Evolutionary conservation across 2,329 filamentous ascomycete genomes (phyloP).

Genomic region (Ceratocystis cacaofunesta): DNA sequence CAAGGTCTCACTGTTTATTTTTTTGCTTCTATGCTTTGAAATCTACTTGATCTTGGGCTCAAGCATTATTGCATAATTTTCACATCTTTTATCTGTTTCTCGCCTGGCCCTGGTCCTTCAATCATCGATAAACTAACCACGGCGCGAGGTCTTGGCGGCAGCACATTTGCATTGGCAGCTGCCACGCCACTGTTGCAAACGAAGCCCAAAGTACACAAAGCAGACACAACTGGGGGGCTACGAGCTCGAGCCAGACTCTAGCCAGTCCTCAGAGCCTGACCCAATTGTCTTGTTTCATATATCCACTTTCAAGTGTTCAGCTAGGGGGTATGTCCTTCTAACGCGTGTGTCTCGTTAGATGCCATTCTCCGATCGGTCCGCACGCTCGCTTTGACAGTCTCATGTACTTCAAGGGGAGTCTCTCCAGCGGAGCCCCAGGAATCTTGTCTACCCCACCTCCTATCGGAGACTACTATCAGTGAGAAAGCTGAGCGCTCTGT

Average conservation of each 20-base stretch:
- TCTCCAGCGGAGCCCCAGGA: slow-evolving; percentile 37
- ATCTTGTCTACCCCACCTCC: slow-evolving; percentile 42
- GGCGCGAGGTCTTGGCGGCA: not conserved
- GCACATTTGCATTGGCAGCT: not conserved
- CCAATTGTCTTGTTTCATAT: not conserved
- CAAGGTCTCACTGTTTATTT: too few relatives aligned
- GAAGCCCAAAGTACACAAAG: not conserved
- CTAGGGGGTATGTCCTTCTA: not conserved
- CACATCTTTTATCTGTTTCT: too few relatives aligned
- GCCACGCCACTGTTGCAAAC: not conserved
- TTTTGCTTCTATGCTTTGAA: too few relatives aligned
- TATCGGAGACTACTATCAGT: slow-evolving; percentile 54
- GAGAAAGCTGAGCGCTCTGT: slow-evolving; percentile 57
- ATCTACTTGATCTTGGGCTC: too few relatives aligned
- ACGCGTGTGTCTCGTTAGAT: slow-evolving; percentile 22
- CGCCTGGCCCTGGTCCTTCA: too few relatives aligned
- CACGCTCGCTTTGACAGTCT: slow-evolving; percentile 37
- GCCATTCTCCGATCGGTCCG: slow-evolving; percentile 34
- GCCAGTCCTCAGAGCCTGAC: not conserved
- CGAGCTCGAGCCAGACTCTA: not conserved
- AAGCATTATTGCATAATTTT: too few relatives aligned
- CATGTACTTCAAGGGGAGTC: slow-evolving; percentile 36
- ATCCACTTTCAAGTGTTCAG: not conserved
- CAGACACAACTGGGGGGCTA: slow-evolving; percentile 3
- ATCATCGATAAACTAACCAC: not conserved